Evolutionary conservation across 202 grass and related monocot genomes (phyloP), one percentile per base, ranked within the genome.

Genomic region (Setaria viridis): DNA sequence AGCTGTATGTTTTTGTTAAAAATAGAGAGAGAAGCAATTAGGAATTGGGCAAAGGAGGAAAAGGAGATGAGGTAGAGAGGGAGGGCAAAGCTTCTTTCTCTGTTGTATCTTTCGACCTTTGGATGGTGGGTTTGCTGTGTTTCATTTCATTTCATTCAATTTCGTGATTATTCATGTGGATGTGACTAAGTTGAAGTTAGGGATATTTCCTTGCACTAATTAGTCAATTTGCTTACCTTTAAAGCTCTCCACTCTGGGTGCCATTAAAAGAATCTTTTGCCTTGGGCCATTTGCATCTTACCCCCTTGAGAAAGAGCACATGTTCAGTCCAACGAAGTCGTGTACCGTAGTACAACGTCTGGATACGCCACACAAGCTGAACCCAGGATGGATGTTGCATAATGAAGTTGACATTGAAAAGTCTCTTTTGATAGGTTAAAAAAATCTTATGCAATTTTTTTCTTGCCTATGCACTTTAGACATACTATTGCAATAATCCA

Each of bases 1-100:
- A 87, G 78, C 43, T 74, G 79, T 72, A 89, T 80, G 73, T 88
- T 78, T 87, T 88, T 64, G 87, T 87, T 86, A 87, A 83, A 72
- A 83, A 72, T 82, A 80, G 70, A 84, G 54, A 80, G 81, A 70
- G 62, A 84, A 91, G 80, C 78, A 87, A 89, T 82, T 88, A 80
- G 64, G 71, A 89, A 74, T 79, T 75, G 80, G 70, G 78, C 82
- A 77, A 84, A 82, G 85, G 25, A 81, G 85, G 83, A 83, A 84
- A 91, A 92, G 85, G 50, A 89, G 81, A 89, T 25, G 74, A 83
- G 80, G 85, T 60, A 80, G 72, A 84, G 47, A 72, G 76, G 51
- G 51, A 79, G 81, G 72, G 67, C 57, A 91, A 87, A 64, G 34
- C 80, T 82, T 88, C 47, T 82, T 81, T 80, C 88, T 67, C 35